Evolutionary conservation across 1,284 basidiomycete species (phyloP), one percentile per base, ranked within the genome.

Genomic region (Moesziomyces globuligerus): DNA sequence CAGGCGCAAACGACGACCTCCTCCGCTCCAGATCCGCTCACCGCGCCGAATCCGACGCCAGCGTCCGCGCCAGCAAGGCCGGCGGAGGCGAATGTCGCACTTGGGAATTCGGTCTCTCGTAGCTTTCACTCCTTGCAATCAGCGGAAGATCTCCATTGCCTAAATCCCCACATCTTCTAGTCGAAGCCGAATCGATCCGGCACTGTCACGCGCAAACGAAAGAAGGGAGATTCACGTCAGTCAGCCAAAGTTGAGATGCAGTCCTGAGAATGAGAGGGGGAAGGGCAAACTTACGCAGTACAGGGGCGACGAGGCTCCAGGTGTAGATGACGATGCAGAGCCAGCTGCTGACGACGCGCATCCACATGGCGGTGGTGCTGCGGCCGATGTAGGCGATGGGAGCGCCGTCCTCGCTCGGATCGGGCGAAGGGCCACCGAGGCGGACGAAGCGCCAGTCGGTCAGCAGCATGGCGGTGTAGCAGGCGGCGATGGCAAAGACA

Each of bases 401-500:
- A 23, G 88, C 86, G 51, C 87, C 87, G 36, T 86, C 86, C 65
- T 87, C 86, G 17, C 83, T 81, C n/a, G 74, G 72, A 34, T 72
- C 71, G 13, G 51, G 54, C 57, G 52, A 70, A 10, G 74, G 60
- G 0, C 71, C 76, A 7, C 71, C 69, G 18, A 79, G 53, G 24
- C 70, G 51, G 29, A 81, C 76, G 36, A 76, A 78, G 4, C 71
- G 59, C 95, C 96, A 98, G 83, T 99, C 95, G 2, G 96, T 99
- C 64, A 99, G 85, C n/a, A 99, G 86, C 88, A 97, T 96, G 1
- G 92, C 94, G 36, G 97, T 93, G 84, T 99, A 99, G 94, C 98
- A 98, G 17, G 93, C 87, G 18, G 90, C 96, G 72, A 98, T 91
- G 45, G 91, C 90, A 83, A 98, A 99, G 80, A 98, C 97, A 82